These are phyloP conservation scores for Coniferiporia weirii DNA, from an alignment of 1,284 basidiomycete species.

Conservation along the genomic window DNA sequence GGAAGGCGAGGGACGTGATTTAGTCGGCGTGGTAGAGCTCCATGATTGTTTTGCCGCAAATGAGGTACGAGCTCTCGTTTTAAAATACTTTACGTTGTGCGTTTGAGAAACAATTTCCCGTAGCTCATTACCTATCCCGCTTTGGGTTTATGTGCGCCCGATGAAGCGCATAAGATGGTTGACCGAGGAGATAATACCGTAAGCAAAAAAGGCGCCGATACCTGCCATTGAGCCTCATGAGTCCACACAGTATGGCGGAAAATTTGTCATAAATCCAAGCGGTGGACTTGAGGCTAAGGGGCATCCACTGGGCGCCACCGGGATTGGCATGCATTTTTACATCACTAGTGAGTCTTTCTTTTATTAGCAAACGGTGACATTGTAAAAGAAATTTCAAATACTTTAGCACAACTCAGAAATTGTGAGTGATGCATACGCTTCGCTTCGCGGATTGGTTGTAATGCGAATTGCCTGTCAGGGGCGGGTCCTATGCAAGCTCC, in stretches of 20 bases:
- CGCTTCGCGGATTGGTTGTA: background rate
- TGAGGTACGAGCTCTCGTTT: slow-evolving; percentile 41
- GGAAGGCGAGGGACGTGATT: slow-evolving; percentile 58
- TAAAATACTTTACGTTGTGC: too few relatives aligned
- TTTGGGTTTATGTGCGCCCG: slow-evolving; percentile 64
- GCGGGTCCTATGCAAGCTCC: slow-evolving; percentile 79
- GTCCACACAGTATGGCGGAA: slow-evolving; percentile 63
- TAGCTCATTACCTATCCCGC: slow-evolving; percentile 84
- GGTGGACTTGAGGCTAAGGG: slow-evolving; percentile 87
- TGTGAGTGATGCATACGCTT: slow-evolving; percentile 38
- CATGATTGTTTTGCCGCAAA: slow-evolving; percentile 84
- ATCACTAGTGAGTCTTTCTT: slow-evolving; percentile 58
- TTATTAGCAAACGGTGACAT: background rate
- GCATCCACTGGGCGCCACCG: slow-evolving; percentile 81
- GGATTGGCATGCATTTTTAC: slow-evolving; percentile 86
- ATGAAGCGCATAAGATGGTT: slow-evolving; percentile 72
- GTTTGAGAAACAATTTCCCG: too few relatives aligned
- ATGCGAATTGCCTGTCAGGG: slow-evolving; percentile 37
- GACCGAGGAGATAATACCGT: slow-evolving; percentile 81
- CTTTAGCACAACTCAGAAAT: slow-evolving; percentile 64
- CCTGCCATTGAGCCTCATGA: slow-evolving; percentile 8
- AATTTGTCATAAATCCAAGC: slow-evolving; percentile 84
- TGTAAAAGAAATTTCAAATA: background rate
- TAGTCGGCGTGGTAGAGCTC: slow-evolving; percentile 80
- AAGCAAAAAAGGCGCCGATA: slow-evolving; percentile 1